Evolutionary conservation across 768 basidiomycete species (phyloP), one percentile per base, ranked within the genome.

Genomic region (Dioszegia hungarica): DNA sequence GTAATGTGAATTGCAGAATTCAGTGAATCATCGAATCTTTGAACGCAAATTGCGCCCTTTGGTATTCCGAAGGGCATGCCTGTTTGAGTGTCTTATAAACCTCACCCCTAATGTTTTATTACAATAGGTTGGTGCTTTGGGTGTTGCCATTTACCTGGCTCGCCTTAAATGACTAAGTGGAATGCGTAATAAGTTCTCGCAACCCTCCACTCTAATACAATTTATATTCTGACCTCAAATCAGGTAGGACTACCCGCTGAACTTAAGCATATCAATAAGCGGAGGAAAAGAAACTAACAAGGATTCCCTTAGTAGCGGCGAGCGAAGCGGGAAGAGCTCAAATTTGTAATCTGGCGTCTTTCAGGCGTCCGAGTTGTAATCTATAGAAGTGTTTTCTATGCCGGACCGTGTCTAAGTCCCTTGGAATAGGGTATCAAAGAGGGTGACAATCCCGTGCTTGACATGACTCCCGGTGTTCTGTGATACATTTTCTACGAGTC

Each of bases 281-380:
- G 82, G 85, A 86, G 85, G 85, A 86, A 86, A 87, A 87, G 86
- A 86, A 87, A 87, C 84, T 85, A 86, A 86, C 85, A 82, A 85
- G 85, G 85, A 86, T 86, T 86, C 83, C 85, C 84, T 81, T 84
- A 86, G 85, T 86, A 86, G 84, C 85, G 84, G 85, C 84, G 83
- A 86, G 85, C 85, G 85, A 86, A 86, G 83, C 79, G 83, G 85
- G 84, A 86, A 82, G 78, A 85, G 84, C 85, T 85, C 85, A 85
- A 86, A 84, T 85, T 85, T 85, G 79, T 81, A 85, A 45, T 45
- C 43, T 45, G 43, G 43, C 43, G 43, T 45, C 43, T 85, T 85
- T 77, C 43, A 76, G 79, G 79, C 77, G 80, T 82, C 82, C 82
- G 83, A 84, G 82, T 84, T 85, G 84, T 85, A 85, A 83, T 84